These are phyloP conservation scores for Penicillium sp. DNA, from an alignment of 2,329 filamentous ascomycete genomes.

Conservation along the genomic window DNA sequence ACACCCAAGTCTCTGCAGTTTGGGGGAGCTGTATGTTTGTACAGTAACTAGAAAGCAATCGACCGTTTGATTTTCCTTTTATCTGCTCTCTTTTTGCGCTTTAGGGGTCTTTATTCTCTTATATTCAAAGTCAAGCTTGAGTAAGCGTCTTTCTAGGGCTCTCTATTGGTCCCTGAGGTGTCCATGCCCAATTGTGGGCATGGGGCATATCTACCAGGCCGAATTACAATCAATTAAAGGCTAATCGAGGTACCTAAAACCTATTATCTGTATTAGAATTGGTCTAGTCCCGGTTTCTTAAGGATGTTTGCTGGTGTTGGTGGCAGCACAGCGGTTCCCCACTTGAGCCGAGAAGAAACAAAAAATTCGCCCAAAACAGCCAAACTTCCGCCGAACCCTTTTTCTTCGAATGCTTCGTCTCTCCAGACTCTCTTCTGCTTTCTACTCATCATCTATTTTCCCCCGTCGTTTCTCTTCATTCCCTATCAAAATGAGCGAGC, in stretches of 20 bases:
- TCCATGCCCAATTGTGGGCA: background rate
- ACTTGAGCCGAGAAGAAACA: slow-evolving; percentile 15
- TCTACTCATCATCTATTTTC: slow-evolving; percentile 15
- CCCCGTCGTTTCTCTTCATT: slow-evolving; percentile 20
- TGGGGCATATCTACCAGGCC: background rate
- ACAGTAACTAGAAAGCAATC: slow-evolving; percentile 47
- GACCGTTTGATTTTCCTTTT: slow-evolving; percentile 23
- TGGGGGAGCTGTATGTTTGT: slow-evolving; percentile 33
- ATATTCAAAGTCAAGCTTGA: background rate
- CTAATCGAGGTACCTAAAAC: background rate
- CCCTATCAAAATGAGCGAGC: slow-evolving; percentile 61
- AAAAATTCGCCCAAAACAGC: slow-evolving; percentile 26
- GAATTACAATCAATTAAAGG: background rate
- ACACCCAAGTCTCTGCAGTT: slow-evolving; percentile 15
- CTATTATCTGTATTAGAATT: background rate
- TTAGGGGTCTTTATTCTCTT: background rate
- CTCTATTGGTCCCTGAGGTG: slow-evolving; percentile 7
- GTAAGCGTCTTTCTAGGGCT: slow-evolving; percentile 18
- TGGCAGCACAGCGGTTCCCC: slow-evolving; percentile 17
- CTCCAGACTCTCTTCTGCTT: slow-evolving; percentile 22
- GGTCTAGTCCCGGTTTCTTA: background rate
- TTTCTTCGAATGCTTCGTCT: slow-evolving; percentile 27
- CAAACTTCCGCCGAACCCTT: slow-evolving; percentile 28
- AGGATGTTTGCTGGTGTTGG: background rate
- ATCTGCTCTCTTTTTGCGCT: background rate